Evolutionary conservation across 1,284 basidiomycete genomes (phyloP), one percentile per base, ranked within the genome.

Genomic region (Sporisorium reilianum): DNA sequence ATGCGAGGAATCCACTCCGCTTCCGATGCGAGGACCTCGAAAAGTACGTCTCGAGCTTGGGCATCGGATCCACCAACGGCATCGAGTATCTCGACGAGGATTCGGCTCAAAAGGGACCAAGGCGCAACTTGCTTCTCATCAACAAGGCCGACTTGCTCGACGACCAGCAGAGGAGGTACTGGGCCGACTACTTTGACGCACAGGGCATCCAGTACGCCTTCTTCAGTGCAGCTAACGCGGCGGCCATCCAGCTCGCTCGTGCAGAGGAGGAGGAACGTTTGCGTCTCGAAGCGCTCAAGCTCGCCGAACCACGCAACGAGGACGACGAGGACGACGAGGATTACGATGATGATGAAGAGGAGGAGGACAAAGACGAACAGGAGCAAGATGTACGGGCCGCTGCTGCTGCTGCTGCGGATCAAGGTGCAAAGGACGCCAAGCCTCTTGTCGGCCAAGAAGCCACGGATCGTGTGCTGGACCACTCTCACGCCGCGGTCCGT

Each of bases 71-170:
- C 74, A 92, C 94, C 77, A 95, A 98, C 87, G 86, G 98, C 48
- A 95, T 97, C 79, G 87, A 88, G 3, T 98, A 97, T 83, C 92
- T 97, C 1, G 86, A 88, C 57, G 93, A 91, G 80, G 90, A 91
- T 0, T 93, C 92, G 80, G 90, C 90, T 14, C 85, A 89, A 32
- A 57, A 68, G 51, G 79, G 77, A 7, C 91, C 91, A 11, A 86
- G 95, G 79, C 89, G 88, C 82, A 93, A 89, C 79, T 86, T 99
- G 78, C 86, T 99, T 42, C 88, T 99, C 58, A 93, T 99, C 85
- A 99, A 99, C 86, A 99, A 99, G 86, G 90, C 96, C 3, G 97
- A 99, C 87, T 86, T 99, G 53, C 86, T 99, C 71, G 97, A 94
- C 16, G 88, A 89, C 8, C 89, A 91, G 63, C 97, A 99, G 87